phyloP scores from a whole-genome alignment of 345 rosid species.

The Luvunga scandens region DNA sequence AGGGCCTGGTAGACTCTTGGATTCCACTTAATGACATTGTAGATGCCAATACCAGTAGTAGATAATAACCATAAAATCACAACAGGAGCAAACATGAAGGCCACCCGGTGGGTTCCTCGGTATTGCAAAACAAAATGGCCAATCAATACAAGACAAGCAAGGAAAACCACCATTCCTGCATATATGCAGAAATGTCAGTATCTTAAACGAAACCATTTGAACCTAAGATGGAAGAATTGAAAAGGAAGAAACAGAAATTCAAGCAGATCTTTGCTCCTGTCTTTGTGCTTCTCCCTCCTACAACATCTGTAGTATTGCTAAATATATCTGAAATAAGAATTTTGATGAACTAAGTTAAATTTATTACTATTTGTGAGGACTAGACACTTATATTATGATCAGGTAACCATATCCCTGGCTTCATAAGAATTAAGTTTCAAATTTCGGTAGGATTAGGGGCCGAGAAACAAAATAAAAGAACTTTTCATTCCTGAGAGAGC shows the following conservation, averaged over 20 bases:
- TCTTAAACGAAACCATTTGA: slow-evolving; percentile 9
- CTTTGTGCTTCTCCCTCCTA: not conserved
- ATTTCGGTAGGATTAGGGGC: slow-evolving; percentile 5
- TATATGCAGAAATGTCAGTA: slow-evolving; percentile 15
- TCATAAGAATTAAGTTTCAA: not conserved
- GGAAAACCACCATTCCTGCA: slow-evolving; percentile 68
- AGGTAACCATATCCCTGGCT: not conserved
- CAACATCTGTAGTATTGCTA: not conserved
- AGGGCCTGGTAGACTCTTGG: slow-evolving; percentile 68
- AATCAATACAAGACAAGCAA: slow-evolving; percentile 64
- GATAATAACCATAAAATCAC: slow-evolving; percentile 73
- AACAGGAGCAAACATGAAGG: slow-evolving; percentile 74
- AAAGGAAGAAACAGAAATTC: slow-evolving; percentile 7
- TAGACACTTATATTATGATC: not conserved
- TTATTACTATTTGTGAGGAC: not conserved
- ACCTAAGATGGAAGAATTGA: not conserved
- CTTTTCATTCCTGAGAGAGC: slow-evolving; percentile 6
- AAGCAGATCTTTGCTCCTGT: not conserved
- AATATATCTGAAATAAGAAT: not conserved
- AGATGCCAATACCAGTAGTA: slow-evolving; percentile 61
- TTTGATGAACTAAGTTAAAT: not conserved
- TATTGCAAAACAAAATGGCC: slow-evolving; percentile 93
- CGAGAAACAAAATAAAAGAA: not conserved
- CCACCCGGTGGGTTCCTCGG: slow-evolving; percentile 70
- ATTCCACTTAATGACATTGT: slow-evolving; percentile 84